Evolutionary conservation across 2,329 filamentous ascomycete species (phyloP).

Genomic region (Colletotrichum lupini): DNA sequence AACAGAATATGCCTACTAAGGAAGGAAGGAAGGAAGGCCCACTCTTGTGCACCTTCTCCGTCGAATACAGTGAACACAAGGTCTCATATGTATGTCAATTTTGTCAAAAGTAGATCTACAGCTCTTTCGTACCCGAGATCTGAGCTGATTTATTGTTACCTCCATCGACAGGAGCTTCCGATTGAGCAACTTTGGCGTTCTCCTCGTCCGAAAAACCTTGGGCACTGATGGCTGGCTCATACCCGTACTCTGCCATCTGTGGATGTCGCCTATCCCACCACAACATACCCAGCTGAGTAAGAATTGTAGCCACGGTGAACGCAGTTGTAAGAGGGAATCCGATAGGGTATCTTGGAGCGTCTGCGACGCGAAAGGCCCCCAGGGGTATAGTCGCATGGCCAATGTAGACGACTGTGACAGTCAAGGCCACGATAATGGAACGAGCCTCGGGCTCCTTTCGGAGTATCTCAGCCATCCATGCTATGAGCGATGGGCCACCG

Average conservation of each 20-base stretch:
- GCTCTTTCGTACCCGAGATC: background rate
- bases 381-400: conserved; percentile 52
- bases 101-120: background rate
- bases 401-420: conserved; percentile 51
- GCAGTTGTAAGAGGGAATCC: conserved; percentile 50
- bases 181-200: conserved; percentile 10
- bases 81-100: no score
- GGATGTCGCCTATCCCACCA: conserved; percentile 43
- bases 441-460: conserved; percentile 50
- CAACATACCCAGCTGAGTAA: conserved; percentile 45
- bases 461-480: conserved; percentile 49
- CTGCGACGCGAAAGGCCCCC: conserved; percentile 47
- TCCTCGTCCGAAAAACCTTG: conserved; percentile 15
- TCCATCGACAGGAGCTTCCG: background rate
- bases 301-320: conserved; percentile 45
- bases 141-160: background rate
- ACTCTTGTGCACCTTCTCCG: no score
- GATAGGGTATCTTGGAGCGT: conserved; percentile 48
- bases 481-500: conserved; percentile 47
- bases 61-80: no score
- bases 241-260: conserved; percentile 37
- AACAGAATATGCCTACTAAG: no score
- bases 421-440: conserved; percentile 48
- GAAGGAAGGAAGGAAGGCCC: no score
- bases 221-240: background rate